Evolutionary conservation across 208 protist species (phyloP), one percentile per base, ranked within the genome.

Genomic region (Trypanosomatidae sp.): DNA sequence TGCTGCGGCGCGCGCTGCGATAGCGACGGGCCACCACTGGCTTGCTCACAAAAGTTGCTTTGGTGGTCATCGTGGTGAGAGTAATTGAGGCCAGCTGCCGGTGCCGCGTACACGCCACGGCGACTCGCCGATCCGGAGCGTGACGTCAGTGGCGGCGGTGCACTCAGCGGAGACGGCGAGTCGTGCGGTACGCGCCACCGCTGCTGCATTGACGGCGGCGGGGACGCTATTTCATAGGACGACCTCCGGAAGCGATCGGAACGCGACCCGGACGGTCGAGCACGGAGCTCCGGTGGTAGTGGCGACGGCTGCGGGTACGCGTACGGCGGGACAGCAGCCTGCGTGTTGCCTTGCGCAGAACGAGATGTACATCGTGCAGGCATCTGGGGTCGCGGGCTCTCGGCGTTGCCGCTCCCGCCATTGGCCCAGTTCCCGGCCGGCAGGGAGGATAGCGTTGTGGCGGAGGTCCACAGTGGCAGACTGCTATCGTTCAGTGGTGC

Each of bases 381-480:
- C 13, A 30, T 62, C 36, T 64, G 74, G 15, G 74, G 74, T 12
- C 19, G 66, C 74, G 74, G 74, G 28, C 74, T 78, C 43, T 39
- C 67, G 0, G 46, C 67, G 9, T 43, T 59, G 22, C 36, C 66
- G 19, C 44, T 36, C 1, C 49, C 28, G 19, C 55, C 17, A 15
- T 44, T 33, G 17, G 28, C 10, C 43, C 41, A 28, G 22, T 41
- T 25, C 13, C 46, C n/a, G 9, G 52, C 33, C 8, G 60, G 53
- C 46, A 69, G 46, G 4, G 75, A 79, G 2, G 75, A 79, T 28
- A 74, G 44, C 17, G 75, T 71, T 4, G 75, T 79, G 6, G 75
- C 75, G 44, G 75, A 70, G 43, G 75, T 71, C 66, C 66, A 79
- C 9, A 71, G 68, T 0, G 62, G 75, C 30, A 79, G 62, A 28